phyloP scores from a whole-genome alignment of 257 asterid species.

The Rhazya stricta region DNA sequence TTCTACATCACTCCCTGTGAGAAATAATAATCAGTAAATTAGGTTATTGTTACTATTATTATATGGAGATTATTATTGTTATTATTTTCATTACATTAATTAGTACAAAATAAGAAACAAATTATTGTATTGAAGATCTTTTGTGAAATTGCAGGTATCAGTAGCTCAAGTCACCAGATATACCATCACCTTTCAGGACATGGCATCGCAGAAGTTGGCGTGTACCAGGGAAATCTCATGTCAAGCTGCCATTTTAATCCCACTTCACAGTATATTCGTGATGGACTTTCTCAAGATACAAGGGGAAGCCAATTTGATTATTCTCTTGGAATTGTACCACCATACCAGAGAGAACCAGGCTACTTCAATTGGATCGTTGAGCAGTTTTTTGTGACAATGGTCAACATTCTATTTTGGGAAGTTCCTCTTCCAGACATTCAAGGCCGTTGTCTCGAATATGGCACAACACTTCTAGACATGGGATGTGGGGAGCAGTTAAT shows the following conservation, averaged over 20 bases:
- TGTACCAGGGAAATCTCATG: not conserved
- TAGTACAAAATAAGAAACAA: not conserved
- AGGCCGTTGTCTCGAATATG: not conserved
- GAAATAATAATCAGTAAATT: not conserved
- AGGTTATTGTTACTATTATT: no score
- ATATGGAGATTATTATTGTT: not conserved
- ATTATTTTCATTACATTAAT: no score
- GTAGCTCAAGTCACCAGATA: not conserved
- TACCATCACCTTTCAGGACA: not conserved
- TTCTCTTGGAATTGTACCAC: not conserved
- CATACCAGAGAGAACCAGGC: not conserved
- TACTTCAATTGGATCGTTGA: not conserved
- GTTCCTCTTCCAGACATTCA: not conserved
- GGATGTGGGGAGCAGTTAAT: slow-evolving; percentile 1
- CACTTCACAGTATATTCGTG: not conserved
- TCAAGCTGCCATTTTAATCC: not conserved
- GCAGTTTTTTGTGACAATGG: not conserved
- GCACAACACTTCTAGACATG: not conserved
- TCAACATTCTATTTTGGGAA: not conserved
- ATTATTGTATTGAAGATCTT: not conserved
- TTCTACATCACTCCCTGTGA: not conserved
- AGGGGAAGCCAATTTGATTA: not conserved
- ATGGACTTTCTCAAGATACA: not conserved
- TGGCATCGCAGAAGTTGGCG: not conserved
- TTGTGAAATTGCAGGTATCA: not conserved